phyloP scores from a whole-genome alignment of 768 basidiomycete species.

The Russula sp. region DNA sequence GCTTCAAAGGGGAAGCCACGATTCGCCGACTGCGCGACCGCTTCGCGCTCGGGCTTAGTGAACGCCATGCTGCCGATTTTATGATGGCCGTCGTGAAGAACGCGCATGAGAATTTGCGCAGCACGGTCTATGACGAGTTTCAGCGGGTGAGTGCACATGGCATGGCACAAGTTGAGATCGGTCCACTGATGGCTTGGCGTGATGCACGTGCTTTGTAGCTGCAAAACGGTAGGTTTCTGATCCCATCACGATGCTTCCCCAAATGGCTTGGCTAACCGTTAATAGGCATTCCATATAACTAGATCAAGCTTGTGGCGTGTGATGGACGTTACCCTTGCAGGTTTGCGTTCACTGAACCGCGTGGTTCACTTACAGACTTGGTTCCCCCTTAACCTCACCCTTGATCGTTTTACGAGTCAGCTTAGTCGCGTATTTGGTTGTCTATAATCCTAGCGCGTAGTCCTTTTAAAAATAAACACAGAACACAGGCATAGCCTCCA shows the following conservation, averaged over 20 bases:
- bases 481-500: not conserved
- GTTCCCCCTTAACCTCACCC: not conserved
- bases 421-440: not conserved
- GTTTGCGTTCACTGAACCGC: not conserved
- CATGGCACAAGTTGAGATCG: not conserved
- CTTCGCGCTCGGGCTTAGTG: slow-evolving; percentile 77
- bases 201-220: slow-evolving; percentile 36
- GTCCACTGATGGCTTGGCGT: slow-evolving; percentile 15
- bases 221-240: slow-evolving; percentile 45
- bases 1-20: slow-evolving; percentile 94
- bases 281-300: slow-evolving; percentile 30
- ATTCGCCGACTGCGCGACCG: slow-evolving; percentile 84
- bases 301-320: not conserved
- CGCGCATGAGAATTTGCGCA: slow-evolving; percentile 92
- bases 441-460: not conserved
- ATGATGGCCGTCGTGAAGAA: slow-evolving; percentile 89
- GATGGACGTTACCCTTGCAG: not conserved
- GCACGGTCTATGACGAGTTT: slow-evolving; percentile 94
- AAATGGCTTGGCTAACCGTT: not conserved
- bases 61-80: slow-evolving; percentile 89
- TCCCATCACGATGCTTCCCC: not conserved
- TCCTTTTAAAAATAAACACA: slow-evolving; percentile 6
- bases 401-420: slow-evolving; percentile 1
- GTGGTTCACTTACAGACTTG: not conserved
- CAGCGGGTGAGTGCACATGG: slow-evolving; percentile 60